Evolutionary conservation across 2,329 filamentous ascomycete genomes (phyloP), one percentile per base, ranked within the genome.

Genomic region (Aspergillus intermedius): DNA sequence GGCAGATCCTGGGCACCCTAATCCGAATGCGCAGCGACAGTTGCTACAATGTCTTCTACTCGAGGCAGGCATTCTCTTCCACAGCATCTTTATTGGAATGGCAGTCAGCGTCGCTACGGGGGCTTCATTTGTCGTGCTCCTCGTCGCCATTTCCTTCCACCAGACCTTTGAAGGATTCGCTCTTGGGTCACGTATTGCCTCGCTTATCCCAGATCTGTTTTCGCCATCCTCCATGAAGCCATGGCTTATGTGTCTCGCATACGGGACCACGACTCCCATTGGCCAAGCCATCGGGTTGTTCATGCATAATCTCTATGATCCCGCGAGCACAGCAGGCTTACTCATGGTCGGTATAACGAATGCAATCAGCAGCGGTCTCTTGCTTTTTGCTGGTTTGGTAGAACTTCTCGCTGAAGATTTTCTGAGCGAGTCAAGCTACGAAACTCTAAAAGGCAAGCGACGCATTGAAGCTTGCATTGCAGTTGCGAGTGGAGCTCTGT

Each of bases 141-240:
- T 93, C 0, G 76, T 91, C 25, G 88, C 88, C 44, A 90, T 93
- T 53, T 82, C 81, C 55, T 91, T 91, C 68, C 88, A 93, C 62
- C 87, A 95, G 71, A 89, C 87, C 1, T 95, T 95, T 55, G 89
- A 95, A 71, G 89, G 89, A 2, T 82, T 95, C 12, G 89, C 89
- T 0, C 79, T 95, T 4, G 89, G 89, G 5, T 87, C 87, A 40
- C 86, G 89, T 49, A 95, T 95, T 59, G 87, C 88, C 0, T 86
- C 87, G 8, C 82, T 95, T 23, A 82, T 86, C 17, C 73, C 74
- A 1, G 67, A 66, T 48, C 65, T 65, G 12, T 95, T 96, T 61
- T 81, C 87, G 0, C 78, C 78, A 17, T 78, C 78, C 2, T 91
- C 87, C 0, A 71, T 80, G 1, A 86, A 87, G 43, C 91, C 93